Percentiles rank a stretch among this genome's conserved stretches.
These are phyloP conservation scores for Podaxis sp. DNA, from an alignment of 768 basidiomycete species.

Conservation along the genomic window DNA sequence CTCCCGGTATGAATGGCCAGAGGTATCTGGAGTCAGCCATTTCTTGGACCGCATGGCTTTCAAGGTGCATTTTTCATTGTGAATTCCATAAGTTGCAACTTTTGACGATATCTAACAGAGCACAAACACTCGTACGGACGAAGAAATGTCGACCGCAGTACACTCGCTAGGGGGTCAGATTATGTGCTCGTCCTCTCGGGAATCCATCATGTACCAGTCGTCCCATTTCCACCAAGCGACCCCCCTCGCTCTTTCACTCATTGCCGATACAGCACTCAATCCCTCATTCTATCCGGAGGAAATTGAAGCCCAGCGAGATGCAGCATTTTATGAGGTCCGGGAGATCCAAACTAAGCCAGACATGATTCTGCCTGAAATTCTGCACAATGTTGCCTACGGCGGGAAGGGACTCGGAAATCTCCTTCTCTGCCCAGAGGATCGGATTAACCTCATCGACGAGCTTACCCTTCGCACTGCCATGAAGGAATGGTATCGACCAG, in stretches of 20 bases:
- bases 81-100: neutral
- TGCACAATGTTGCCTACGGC: conserved; percentile 86
- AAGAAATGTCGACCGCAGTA: conserved; percentile 79
- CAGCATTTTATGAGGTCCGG: conserved; percentile 87
- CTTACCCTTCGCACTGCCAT: conserved; percentile 62
- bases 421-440: conserved; percentile 83
- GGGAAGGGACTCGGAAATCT: conserved; percentile 84
- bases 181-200: conserved; percentile 85
- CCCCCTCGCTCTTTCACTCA: conserved; percentile 79
- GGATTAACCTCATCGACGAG: conserved; percentile 66
- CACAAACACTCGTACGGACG: conserved; percentile 67
- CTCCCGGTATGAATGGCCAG: conserved; percentile 78
- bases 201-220: conserved; percentile 98
- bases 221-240: conserved; percentile 87
- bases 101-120: conserved; percentile 47
- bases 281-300: conserved; percentile 77
- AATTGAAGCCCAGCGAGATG: conserved; percentile 79
- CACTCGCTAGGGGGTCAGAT: conserved; percentile 90
- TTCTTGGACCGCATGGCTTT: conserved; percentile 95
- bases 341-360: conserved; percentile 90
- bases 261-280: conserved; percentile 87
- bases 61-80: conserved; percentile 60
- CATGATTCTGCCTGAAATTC: conserved; percentile 86
- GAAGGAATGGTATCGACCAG: conserved; percentile 86
- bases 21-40: conserved; percentile 82